These are phyloP conservation scores for Globisporangium solare DNA, from an alignment of 352 stramenopile genomes.

Conservation along the genomic window DNA sequence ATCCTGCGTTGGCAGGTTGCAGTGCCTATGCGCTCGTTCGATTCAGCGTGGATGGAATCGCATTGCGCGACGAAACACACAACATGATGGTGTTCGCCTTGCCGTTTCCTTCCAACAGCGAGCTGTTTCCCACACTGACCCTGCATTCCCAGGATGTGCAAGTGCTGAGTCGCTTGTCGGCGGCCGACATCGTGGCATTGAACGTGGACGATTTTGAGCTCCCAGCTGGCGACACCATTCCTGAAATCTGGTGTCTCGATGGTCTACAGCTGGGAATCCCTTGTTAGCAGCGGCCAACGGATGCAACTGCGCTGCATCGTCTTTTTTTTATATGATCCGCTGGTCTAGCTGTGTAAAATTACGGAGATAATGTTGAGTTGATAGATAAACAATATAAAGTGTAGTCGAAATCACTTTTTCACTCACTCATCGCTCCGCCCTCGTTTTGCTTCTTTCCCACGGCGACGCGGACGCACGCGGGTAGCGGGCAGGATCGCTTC, in stretches of 20 bases:
- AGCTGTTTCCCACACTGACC: slow-evolving; percentile 81
- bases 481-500: too few species aligned
- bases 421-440: background rate
- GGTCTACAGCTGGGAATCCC: slow-evolving; percentile 33
- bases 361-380: slow-evolving; percentile 3
- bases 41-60: slow-evolving; percentile 67
- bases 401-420: slow-evolving; percentile 1
- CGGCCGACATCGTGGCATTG: slow-evolving; percentile 51
- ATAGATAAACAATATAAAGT: slow-evolving; percentile 6
- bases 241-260: slow-evolving; percentile 74
- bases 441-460: too few species aligned
- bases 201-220: slow-evolving; percentile 54
- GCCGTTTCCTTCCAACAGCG: slow-evolving; percentile 47
- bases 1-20: slow-evolving; percentile 5
- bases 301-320: background rate
- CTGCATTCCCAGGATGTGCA: slow-evolving; percentile 79
- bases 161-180: slow-evolving; percentile 76
- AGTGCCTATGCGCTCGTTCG: slow-evolving; percentile 41
- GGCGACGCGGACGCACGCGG: too few species aligned
- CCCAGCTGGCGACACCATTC: slow-evolving; percentile 11
- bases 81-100: slow-evolving; percentile 57
- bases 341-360: background rate
- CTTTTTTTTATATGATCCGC: too few species aligned
- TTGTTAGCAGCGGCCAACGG: slow-evolving; percentile 4
- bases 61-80: slow-evolving; percentile 50